Base-by-base conservation (phyloP, 306 rosid species). In the Betula pendula region DNA sequence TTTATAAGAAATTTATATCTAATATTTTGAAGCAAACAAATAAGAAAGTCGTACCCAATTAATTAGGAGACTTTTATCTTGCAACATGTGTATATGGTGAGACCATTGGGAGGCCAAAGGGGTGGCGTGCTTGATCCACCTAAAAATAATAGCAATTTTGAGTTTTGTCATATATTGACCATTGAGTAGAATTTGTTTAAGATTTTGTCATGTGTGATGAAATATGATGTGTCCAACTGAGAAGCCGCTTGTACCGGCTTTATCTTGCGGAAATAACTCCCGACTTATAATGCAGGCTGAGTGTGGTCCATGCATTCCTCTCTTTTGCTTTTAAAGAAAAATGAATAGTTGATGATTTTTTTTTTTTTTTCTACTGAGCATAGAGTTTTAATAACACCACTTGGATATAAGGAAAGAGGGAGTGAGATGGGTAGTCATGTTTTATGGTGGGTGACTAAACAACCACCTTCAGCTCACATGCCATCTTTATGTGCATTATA, bases 391-490 rank as follows among this genome's bases (percentile, higher is more conserved):
- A 73, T 79, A 82, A 80, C 85, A 82, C 87, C 84, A 83, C 85
- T 82, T 74, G 81, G 48, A n/a, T 31, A 55, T 75, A 81, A 85
- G 80, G 48, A 71, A 83, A 49, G 77, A 55, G 53, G 62, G 72
- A 76, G 85, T 82, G 82, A 81, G 93, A 85, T 89, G 88, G 88
- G 78, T 87, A 81, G 87, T 89, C 90, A 85, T 87, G 98, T 88
- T 88, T 87, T 84, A 84, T 89, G 93, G 95, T 91, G 84, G 95
- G 92, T 91, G 98, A 93, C 98, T 91, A 88, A 91, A 93, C 96
- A 91, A 91, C 95, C 93, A 88, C 95, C 94, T 93, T 84, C 48
- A 68, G 49, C 82, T 74, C 89, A 83, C 91, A 88, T 90, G 89
- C 87, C 82, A 69, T 87, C 84, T 84, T 88, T 86, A 70, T 81